Base-by-base conservation (phyloP, 2,329 filamentous ascomycete genomes). In the Fusarium sacchari region DNA sequence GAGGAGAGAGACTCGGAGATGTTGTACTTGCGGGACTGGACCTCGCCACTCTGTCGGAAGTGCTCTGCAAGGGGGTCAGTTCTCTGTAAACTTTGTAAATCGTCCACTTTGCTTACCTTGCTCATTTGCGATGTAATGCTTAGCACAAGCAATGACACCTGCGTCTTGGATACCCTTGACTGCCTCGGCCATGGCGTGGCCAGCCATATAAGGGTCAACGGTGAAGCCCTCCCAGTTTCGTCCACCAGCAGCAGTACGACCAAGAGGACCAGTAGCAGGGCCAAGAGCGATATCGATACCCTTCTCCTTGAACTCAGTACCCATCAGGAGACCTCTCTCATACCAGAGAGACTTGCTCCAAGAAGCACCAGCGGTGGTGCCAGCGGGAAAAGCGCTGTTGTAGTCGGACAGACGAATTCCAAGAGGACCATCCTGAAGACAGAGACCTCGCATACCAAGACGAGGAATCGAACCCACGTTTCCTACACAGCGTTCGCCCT, bases 371-470 rank as follows among this genome's bases (percentile, higher is more conserved):
- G 93, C 89, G 11, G 93, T 95, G 75, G 95, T 87, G 53, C 93
- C 94, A 1, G 92, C 91, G 1, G 93, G 89, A 81, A 97, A 97
- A 3, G 92, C 95, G 40, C 93, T 96, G 78, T 90, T 91, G 82
- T 93, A 96, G 82, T 97, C 94, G 73, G 89, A 85, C 65, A 91
- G 88, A 59, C 95, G 92, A 64, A 97, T 85, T 69, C 95, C 95
- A 3, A 96, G 85, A 11, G 95, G 95, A 6, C 93, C 92, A 80
- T 97, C 95, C 78, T 97, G 94, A 86, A 96, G 84, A 81, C 95
- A 98, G n/a, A 97, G 84, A 32, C 90, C 87, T 75, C 88, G 90
- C 76, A 95, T 88, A 17, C 91, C 91, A 10, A 95, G 83, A 42
- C 92, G 88, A 22, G 92, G 92, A 46, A 95, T 87, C 12, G 92